phyloP scores from a whole-genome alignment of 2,329 filamentous ascomycete species.

The Diaporthe vaccinii region DNA sequence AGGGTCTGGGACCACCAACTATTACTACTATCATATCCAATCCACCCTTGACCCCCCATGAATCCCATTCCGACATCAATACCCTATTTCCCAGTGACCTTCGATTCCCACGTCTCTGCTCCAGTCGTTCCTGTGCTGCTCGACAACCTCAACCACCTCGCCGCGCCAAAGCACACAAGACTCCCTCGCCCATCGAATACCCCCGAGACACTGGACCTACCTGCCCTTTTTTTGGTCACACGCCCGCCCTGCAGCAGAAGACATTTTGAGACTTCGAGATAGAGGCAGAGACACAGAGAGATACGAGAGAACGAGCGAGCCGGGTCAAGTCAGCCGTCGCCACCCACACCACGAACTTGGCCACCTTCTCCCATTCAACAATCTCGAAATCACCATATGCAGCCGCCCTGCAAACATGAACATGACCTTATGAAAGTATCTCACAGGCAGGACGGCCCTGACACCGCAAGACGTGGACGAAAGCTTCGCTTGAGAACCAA shows the following conservation, averaged over 20 bases:
- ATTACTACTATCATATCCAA: conserved; percentile 29
- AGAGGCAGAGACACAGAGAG: not conserved
- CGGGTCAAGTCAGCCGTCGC: conserved; percentile 6
- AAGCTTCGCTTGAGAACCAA: conserved; percentile 32
- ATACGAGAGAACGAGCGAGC: not conserved
- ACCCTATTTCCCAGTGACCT: conserved; percentile 15
- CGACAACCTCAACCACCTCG: conserved; percentile 3
- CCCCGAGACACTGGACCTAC: conserved; percentile 3
- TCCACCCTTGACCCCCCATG: conserved; percentile 31
- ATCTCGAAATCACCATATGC: conserved; percentile 6
- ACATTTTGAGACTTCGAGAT: not conserved
- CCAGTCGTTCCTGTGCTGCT: conserved; percentile 14
- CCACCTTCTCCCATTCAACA: not conserved
- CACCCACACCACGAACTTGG: not conserved
- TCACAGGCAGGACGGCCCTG: conserved; percentile 36
- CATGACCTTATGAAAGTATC: conserved; percentile 37
- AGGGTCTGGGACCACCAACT: conserved; percentile 31
- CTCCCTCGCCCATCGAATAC: not conserved
- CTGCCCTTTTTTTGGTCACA: not conserved
- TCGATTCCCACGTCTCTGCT: conserved; percentile 16
- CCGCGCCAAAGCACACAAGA: not conserved
- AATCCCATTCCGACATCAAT: conserved; percentile 31
- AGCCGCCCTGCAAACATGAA: conserved; percentile 33
- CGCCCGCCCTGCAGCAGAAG: not conserved
- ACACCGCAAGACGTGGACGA: conserved; percentile 28